These are phyloP conservation scores for Neckera pumila DNA, from an alignment of 225 moss, liverwort and hornwort species.

Conservation along the genomic window DNA sequence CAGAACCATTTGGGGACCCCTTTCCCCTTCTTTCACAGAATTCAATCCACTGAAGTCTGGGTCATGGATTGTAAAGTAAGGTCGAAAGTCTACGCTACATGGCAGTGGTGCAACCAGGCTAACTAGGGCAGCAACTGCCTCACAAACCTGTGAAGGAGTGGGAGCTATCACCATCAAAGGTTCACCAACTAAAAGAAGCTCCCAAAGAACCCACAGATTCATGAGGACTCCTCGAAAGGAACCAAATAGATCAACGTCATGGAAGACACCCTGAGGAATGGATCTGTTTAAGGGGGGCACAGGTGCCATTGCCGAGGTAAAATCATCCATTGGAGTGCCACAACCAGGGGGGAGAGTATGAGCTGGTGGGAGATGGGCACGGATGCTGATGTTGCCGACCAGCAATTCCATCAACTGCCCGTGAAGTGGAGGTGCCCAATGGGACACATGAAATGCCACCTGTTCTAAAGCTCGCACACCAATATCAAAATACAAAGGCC, in stretches of 20 bases:
- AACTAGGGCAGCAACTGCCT: constrained; percentile 86
- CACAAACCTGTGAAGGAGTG: constrained; percentile 91
- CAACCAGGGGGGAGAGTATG: constrained; percentile 93
- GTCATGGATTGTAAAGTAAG: constrained; percentile 98
- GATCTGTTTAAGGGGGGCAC: constrained; percentile 70
- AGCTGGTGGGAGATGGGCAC: constrained; percentile 90
- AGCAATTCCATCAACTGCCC: constrained; percentile 90
- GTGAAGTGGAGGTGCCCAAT: constrained; percentile 89
- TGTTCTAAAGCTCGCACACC: constrained; percentile 79
- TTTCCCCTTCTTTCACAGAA: constrained; percentile 87
- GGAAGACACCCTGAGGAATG: constrained; percentile 88
- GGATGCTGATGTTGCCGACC: constrained; percentile 60
- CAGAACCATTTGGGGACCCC: constrained; percentile 77
- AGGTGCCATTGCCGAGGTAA: constrained; percentile 94
- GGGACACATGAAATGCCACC: constrained; percentile 65
- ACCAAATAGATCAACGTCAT: constrained; percentile 92
- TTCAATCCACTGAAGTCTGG: constrained; percentile 80
- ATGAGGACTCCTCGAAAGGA: constrained; percentile 95
- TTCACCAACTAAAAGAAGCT: constrained; percentile 89
- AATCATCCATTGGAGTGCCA: constrained; percentile 96
- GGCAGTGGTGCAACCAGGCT: constrained; percentile 95
- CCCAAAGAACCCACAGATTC: constrained; percentile 99
- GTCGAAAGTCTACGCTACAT: constrained; percentile 95
- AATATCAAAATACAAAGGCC: constrained; percentile 94
- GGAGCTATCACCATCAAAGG: constrained; percentile 91